Evolutionary conservation across 169 alveolate species (phyloP), one percentile per base, ranked within the genome.

Genomic region (Eimeria acervulina): DNA sequence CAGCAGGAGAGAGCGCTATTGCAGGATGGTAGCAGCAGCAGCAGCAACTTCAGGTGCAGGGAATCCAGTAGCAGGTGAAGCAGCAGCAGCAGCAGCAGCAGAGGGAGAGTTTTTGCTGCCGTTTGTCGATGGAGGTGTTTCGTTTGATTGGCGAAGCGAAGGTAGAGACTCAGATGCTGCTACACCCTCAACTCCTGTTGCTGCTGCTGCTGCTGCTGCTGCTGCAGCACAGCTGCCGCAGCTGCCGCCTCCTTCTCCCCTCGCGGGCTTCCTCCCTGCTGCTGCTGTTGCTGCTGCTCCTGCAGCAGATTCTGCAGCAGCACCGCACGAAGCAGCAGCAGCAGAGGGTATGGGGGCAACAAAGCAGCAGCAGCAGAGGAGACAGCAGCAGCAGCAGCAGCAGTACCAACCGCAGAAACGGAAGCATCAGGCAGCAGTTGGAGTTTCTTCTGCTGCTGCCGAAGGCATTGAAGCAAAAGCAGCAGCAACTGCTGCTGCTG

Each of bases 71-170:
- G 87, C 87, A 76, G 52, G 55, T 8, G 87, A 23, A 38, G 47
- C 55, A 8, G 87, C 87, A 76, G 87, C 87, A 76, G 19, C 87
- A 76, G 47, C 87, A 76, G 52, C 87, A 76, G 87, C 15, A 36
- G 52, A 31, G n/a, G 87, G 19, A 15, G 87, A 76, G 17, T 1
- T 76, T 23, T 55, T 55, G 44, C 87, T 76, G 59, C 87, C 87
- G 15, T 76, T 76, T 33, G 87, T 76, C 10, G 87, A 76, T 8
- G 87, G 87, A 12, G 31, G 87, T 33, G 38, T 76, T 38, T 12
- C 87, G 12, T 76, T 76, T 38, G 87, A 76, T n/a, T 76, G 87
- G 87, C 26, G 87, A 17, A 76, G 87, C 55, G 87, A 33, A 33
- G 87, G 52, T 28, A 38, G 52, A 28, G 87, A 76, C 87, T 76